Evolutionary conservation across 1,284 basidiomycete species (phyloP).

Genomic region (Bondarzewia mesenterica): DNA sequence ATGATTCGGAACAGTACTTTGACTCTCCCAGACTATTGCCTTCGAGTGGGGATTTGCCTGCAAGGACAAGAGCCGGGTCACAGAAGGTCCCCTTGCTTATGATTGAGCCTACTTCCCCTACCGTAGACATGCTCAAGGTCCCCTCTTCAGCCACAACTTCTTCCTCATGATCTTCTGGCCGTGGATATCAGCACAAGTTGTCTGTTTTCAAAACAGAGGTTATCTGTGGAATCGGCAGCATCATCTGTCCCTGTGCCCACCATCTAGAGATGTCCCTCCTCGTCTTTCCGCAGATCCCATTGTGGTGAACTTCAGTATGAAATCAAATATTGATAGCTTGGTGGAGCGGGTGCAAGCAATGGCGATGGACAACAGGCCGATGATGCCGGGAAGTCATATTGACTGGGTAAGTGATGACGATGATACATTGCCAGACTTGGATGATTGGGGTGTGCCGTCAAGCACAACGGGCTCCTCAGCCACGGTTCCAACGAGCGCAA

Average conservation of each 20-base stretch:
- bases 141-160: conserved; percentile 9
- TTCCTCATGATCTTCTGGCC: conserved; percentile 14
- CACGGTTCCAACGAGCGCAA: conserved; percentile 4
- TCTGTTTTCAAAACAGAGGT: conserved; percentile 9
- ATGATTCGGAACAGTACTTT: too few species aligned
- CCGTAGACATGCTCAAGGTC: not conserved
- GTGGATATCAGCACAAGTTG: conserved; percentile 19
- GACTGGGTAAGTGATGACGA: conserved; percentile 84
- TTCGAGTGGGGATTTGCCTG: too few species aligned
- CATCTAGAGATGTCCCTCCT: conserved; percentile 50
- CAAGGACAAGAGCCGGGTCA: too few species aligned
- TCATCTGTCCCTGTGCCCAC: too few species aligned
- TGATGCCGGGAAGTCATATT: conserved; percentile 67
- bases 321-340: conserved; percentile 56
- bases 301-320: conserved; percentile 35
- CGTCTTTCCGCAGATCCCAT: conserved; percentile 32
- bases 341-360: conserved; percentile 65
- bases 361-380: conserved; percentile 55
- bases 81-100: conserved; percentile 12
- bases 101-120: conserved; percentile 12
- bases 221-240: conserved; percentile 17
- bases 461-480: conserved; percentile 16
- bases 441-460: conserved; percentile 72
- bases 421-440: conserved; percentile 69
- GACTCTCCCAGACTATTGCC: too few species aligned